Evolutionary conservation across 306 rosid species (phyloP).

Genomic region (Echinosophora koreensis): DNA sequence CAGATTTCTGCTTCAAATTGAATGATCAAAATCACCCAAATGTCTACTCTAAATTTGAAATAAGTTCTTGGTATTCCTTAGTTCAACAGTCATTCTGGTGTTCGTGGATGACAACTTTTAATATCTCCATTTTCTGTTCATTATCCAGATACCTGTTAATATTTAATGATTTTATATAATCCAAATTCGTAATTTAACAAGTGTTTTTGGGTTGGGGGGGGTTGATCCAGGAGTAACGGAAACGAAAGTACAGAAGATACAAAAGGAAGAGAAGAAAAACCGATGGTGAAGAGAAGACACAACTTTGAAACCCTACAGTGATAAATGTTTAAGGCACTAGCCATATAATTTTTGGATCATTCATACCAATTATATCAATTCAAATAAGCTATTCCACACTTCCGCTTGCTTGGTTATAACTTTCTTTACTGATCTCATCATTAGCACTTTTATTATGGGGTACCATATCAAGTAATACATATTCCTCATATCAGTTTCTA

Average conservation of each 20-base stretch:
- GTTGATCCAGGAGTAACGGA: no score
- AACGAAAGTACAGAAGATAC: no score
- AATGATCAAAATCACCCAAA: slow-evolving; percentile 9
- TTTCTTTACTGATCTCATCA: neutral
- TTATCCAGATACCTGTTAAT: neutral
- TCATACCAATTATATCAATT: slow-evolving; percentile 1
- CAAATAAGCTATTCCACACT: neutral
- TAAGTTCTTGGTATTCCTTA: neutral
- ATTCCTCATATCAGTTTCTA: slow-evolving; percentile 18
- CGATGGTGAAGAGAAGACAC: neutral
- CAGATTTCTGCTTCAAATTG: slow-evolving; percentile 12
- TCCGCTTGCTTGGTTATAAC: neutral
- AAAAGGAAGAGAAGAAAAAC: slow-evolving; percentile 4
- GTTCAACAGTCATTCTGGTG: neutral
- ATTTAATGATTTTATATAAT: neutral
- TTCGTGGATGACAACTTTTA: neutral
- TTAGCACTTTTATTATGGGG: slow-evolving; percentile 5
- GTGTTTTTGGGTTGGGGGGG: no score
- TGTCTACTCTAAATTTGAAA: neutral
- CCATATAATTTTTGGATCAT: neutral
- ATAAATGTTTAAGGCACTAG: slow-evolving; percentile 4
- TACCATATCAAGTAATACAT: neutral
- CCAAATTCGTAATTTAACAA: no score
- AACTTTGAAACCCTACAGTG: neutral
- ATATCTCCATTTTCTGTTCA: slow-evolving; percentile 3